Conservation (phyloP, 192 early-diverging fungal genomes). For the Entomortierella lignicola region DNA sequence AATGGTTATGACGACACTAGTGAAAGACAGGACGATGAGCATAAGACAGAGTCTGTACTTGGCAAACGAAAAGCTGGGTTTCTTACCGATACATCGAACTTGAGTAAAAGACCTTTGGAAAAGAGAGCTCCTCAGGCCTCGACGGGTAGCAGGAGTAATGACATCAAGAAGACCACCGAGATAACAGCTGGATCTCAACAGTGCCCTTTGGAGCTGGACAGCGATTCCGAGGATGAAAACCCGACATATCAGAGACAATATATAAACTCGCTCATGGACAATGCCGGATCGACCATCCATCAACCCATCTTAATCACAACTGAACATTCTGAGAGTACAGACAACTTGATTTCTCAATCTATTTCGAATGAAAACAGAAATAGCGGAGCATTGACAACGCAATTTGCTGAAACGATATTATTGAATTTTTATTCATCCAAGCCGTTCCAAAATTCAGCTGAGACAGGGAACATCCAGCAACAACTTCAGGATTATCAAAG, state of each 20-base stretch:
- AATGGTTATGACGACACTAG: background rate
- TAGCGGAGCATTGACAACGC: too few relatives aligned
- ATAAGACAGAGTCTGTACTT: slow-evolving; percentile 6
- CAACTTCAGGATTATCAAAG: slow-evolving; percentile 8
- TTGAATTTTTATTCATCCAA: background rate
- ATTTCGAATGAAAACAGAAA: too few relatives aligned
- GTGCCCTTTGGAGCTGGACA: slow-evolving; percentile 22
- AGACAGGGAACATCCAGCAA: background rate
- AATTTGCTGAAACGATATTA: background rate
- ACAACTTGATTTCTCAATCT: background rate
- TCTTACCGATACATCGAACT: background rate
- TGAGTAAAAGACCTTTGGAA: too few relatives aligned
- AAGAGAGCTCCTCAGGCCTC: background rate
- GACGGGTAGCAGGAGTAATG: background rate
- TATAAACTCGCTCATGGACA: background rate
- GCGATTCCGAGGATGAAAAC: slow-evolving; percentile 13
- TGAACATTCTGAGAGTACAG: background rate
- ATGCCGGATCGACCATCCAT: background rate
- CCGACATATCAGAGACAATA: background rate
- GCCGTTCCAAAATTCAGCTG: too few relatives aligned
- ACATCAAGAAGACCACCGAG: background rate
- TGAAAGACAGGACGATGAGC: background rate
- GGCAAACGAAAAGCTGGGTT: slow-evolving; percentile 2
- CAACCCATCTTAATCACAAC: background rate
- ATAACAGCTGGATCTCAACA: slow-evolving; percentile 5